phyloP scores from a whole-genome alignment of 192 early-diverging fungal genomes.

The Linnemannia zychae region DNA sequence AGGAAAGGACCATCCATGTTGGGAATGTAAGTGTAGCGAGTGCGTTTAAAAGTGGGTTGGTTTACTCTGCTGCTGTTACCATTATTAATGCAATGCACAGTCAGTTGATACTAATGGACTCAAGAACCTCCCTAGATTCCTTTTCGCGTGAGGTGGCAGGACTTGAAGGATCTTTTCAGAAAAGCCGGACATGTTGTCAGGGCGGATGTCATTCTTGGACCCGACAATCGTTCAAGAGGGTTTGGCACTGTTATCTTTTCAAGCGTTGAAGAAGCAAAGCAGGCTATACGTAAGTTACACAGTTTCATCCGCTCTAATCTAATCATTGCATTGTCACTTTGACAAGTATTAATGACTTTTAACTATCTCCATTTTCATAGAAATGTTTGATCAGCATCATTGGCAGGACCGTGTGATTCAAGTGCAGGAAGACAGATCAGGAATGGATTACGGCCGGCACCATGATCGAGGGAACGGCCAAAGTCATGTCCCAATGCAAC shows the following conservation, averaged over 20 bases:
- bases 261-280: conserved; percentile 75
- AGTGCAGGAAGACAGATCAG: conserved; percentile 78
- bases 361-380: conserved; percentile 25
- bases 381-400: conserved; percentile 73
- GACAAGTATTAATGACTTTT: background rate
- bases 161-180: conserved; percentile 77
- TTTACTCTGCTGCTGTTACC: background rate
- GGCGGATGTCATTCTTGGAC: conserved; percentile 71
- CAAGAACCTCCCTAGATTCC: conserved; percentile 65
- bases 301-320: background rate
- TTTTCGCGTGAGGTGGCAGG: conserved; percentile 82
- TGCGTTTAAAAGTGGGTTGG: background rate
- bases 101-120: background rate
- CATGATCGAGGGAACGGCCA: conserved; percentile 8
- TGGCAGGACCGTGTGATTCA: conserved; percentile 82
- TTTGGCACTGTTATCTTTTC: conserved; percentile 80
- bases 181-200: conserved; percentile 77
- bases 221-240: conserved; percentile 76
- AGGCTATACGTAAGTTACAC: conserved; percentile 66
- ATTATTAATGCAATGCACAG: background rate
- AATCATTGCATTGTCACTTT: background rate
- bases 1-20: conserved; percentile 71
- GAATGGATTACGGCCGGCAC: conserved; percentile 54
- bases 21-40: conserved; percentile 69
- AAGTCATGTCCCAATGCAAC: background rate